Conservation (phyloP, 768 basidiomycete species). For the Gautieria morchelliformis region DNA sequence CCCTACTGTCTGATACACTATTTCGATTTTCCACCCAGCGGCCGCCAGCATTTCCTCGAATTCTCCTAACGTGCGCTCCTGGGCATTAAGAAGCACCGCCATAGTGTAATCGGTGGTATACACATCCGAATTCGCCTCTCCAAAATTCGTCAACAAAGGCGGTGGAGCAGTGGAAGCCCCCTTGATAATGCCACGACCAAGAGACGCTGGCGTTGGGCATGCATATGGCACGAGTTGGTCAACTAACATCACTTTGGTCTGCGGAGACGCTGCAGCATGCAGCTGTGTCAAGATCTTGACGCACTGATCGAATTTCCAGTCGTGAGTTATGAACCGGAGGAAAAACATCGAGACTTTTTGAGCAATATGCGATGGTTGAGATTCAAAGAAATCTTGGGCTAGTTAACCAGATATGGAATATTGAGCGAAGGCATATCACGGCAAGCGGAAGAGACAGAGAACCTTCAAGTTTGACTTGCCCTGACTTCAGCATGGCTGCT, state of each 20-base stretch:
- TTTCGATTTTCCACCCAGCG: neutral
- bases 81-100: neutral
- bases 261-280: conserved; percentile 12
- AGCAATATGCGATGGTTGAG: conserved; percentile 14
- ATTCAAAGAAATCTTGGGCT: conserved; percentile 13
- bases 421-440: no score
- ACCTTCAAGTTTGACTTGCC: no score
- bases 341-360: conserved; percentile 15
- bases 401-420: no score
- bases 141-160: no score
- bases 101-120: neutral
- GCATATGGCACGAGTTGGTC: no score
- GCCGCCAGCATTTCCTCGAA: neutral
- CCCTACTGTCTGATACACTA: no score
- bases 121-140: no score
- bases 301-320: conserved; percentile 15
- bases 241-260: conserved; percentile 19
- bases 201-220: conserved; percentile 11
- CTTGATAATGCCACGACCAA: no score
- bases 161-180: no score
- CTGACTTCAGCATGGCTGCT: no score
- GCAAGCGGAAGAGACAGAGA: no score
- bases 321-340: conserved; percentile 16
- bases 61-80: neutral
- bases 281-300: conserved; percentile 14